phyloP scores from a whole-genome alignment of 306 rosid genomes.

The Argentina anserina region DNA sequence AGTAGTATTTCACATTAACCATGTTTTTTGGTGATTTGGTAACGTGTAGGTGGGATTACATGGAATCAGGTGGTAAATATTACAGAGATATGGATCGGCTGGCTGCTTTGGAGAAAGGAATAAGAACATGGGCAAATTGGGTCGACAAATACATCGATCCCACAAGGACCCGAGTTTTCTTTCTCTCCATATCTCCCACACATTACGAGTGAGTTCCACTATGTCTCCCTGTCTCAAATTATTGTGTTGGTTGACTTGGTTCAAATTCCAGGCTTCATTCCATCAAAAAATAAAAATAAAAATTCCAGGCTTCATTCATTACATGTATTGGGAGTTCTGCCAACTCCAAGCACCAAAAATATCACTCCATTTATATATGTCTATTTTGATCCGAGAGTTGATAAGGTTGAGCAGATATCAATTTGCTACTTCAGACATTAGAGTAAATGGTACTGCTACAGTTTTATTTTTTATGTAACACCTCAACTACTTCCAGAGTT shows the following conservation, averaged over 20 bases:
- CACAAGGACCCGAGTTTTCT: constrained; percentile 65
- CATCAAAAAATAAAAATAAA: no score
- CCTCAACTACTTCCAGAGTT: not conserved
- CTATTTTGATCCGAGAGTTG: constrained; percentile 7
- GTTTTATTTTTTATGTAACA: not conserved
- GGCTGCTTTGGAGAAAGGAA: constrained; percentile 78
- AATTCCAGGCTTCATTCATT: constrained; percentile 32
- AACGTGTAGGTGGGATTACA: constrained; percentile 88
- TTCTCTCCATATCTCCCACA: constrained; percentile 80
- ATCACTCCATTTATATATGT: constrained; percentile 18
- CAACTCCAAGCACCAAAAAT: constrained; percentile 32
- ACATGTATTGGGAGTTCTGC: constrained; percentile 10
- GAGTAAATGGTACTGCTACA: not conserved
- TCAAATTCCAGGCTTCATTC: constrained; percentile 21
- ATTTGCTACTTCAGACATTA: not conserved
- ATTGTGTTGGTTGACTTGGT: constrained; percentile 20
- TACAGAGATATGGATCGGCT: constrained; percentile 80
- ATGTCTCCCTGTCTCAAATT: constrained; percentile 34
- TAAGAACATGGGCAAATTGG: constrained; percentile 95
- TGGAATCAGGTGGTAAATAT: constrained; percentile 69
- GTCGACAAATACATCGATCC: constrained; percentile 63
- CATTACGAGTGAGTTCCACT: constrained; percentile 57
- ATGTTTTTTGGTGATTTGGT: constrained; percentile 9
- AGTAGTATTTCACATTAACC: not conserved
- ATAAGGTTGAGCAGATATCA: constrained; percentile 5